phyloP scores from a whole-genome alignment of 768 basidiomycete species.

The Suillus americanus region DNA sequence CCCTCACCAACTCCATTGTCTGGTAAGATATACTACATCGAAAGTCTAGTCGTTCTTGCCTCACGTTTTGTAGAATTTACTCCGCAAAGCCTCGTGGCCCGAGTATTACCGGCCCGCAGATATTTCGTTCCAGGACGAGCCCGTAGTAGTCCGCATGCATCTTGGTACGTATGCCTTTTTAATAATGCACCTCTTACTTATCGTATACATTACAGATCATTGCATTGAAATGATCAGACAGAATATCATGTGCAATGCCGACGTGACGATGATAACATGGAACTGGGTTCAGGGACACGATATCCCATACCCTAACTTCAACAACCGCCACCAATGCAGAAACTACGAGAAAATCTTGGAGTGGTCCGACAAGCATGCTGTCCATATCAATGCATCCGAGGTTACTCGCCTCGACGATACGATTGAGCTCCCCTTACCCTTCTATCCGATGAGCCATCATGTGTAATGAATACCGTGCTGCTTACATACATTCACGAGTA shows the following conservation, averaged over 20 bases:
- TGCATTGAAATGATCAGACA: constrained; percentile 13
- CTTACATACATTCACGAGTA: neutral
- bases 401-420: neutral
- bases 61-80: constrained; percentile 7
- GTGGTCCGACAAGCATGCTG: neutral
- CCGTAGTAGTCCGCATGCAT: constrained; percentile 5
- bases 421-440: neutral
- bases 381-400: neutral
- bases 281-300: constrained; percentile 7
- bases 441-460: neutral
- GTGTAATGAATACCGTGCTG: neutral
- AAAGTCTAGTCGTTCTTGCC: neutral
- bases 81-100: constrained; percentile 11
- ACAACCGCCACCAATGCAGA: constrained; percentile 1
- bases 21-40: neutral
- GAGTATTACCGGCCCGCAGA: constrained; percentile 8
- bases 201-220: neutral
- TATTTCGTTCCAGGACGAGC: constrained; percentile 4
- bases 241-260: constrained; percentile 14
- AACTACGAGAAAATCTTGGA: constrained; percentile 4
- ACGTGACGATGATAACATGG: constrained; percentile 12
- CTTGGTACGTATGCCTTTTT: constrained; percentile 1
- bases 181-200: neutral
- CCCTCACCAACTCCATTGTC: constrained; percentile 12
- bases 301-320: neutral